Percentiles rank a stretch among this genome's conserved stretches.
phyloP scores from a whole-genome alignment of 2,329 filamentous ascomycete genomes.

The Penicillium verrucosum region DNA sequence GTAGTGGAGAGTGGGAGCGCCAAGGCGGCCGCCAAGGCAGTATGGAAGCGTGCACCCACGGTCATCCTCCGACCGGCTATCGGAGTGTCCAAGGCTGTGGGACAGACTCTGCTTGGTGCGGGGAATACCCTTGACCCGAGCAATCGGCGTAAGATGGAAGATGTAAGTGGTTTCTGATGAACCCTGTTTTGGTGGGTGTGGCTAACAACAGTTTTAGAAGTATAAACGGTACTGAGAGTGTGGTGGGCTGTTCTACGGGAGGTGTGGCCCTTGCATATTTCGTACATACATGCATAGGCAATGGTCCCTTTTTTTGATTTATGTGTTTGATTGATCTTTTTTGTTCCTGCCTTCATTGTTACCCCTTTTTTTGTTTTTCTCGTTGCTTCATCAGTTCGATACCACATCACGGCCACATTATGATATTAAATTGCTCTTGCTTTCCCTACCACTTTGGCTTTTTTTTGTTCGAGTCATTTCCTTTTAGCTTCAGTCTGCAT shows the following conservation, averaged over 20 bases:
- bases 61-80: slow-evolving; percentile 88
- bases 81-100: slow-evolving; percentile 82
- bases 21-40: slow-evolving; percentile 71
- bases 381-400: slow-evolving; percentile 1
- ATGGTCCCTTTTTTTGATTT: neutral
- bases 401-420: slow-evolving; percentile 2
- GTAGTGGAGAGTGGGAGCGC: slow-evolving; percentile 83
- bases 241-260: neutral
- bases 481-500: neutral
- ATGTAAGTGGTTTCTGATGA: slow-evolving; percentile 62
- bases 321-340: neutral
- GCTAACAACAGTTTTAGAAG: slow-evolving; percentile 33
- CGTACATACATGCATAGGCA: neutral
- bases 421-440: slow-evolving; percentile 3
- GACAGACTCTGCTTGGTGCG: slow-evolving; percentile 84
- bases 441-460: neutral
- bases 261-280: neutral
- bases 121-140: slow-evolving; percentile 86
- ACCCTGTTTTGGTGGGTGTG: neutral
- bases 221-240: slow-evolving; percentile 40
- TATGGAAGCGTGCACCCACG: slow-evolving; percentile 81
- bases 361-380: neutral
- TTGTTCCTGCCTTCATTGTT: neutral
- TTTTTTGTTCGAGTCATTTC: neutral
- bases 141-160: slow-evolving; percentile 76